A percentile compares a stretch with the other conserved stretches of the same genome.
Evolutionary conservation across 139 green algal genomes (phyloP).

Genomic region (Coccomyxa sp.): DNA sequence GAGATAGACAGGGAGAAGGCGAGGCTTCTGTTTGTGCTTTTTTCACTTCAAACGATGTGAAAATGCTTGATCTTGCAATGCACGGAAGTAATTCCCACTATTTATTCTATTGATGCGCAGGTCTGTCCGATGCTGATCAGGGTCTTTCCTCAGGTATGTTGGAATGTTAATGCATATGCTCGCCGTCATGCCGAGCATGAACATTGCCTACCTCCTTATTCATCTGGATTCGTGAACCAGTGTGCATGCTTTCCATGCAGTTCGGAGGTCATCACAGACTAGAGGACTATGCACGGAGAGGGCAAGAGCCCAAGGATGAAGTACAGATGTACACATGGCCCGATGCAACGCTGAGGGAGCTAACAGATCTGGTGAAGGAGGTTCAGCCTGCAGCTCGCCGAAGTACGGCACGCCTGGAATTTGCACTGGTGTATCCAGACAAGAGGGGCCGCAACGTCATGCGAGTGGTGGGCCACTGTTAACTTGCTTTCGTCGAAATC

Average conservation of each 20-base stretch:
- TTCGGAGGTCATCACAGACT: constrained; percentile 66
- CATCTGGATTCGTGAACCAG: too few relatives aligned
- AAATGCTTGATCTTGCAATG: too few relatives aligned
- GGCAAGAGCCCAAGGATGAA: constrained; percentile 12
- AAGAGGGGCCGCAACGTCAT: constrained; percentile 80
- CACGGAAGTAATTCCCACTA: not conserved
- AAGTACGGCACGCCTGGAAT: constrained; percentile 58
- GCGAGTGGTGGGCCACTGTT: constrained; percentile 47
- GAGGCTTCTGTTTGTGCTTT: not conserved
- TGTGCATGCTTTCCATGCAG: not conserved
- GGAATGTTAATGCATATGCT: not conserved
- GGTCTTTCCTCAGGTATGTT: constrained; percentile 57
- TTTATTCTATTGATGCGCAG: constrained; percentile 5
- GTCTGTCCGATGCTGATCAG: constrained; percentile 79
- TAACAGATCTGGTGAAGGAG: constrained; percentile 87
- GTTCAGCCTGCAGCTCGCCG: constrained; percentile 39
- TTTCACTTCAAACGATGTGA: not conserved
- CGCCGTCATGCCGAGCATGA: too few relatives aligned
- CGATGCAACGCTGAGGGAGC: constrained; percentile 86
- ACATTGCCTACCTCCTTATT: too few relatives aligned
- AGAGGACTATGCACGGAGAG: constrained; percentile 50
- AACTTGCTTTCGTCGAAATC: not conserved
- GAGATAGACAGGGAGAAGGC: constrained; percentile 23
- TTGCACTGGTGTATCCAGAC: constrained; percentile 90
- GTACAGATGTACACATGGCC: constrained; percentile 89